Base-by-base conservation (phyloP, 208 protist genomes). In the Acanthamoeba castellanii region DNA sequence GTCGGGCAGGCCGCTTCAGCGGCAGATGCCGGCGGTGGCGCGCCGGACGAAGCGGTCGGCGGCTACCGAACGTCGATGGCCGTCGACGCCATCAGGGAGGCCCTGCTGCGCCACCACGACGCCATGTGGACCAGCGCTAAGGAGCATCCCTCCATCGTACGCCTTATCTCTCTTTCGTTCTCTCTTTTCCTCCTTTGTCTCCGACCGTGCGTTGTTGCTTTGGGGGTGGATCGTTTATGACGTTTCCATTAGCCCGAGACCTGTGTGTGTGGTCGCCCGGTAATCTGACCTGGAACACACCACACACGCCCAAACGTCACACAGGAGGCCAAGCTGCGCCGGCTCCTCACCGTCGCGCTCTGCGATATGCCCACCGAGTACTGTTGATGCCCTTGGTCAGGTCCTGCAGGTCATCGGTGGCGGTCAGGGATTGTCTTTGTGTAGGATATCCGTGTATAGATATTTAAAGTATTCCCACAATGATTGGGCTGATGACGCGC, bases 321-420 rank as follows among this genome's bases (percentile, higher is more conserved):
- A 5, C 66, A 72, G 66, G 66, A 72, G 66, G 30, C 22, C 66
- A 72, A 72, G 66, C 22, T 72, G 66, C 66, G 66, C 3, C 66
- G 18, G n/a, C 66, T 72, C 30, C 66, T 72, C 66, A 72, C 66
- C 22, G 66, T 72, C 18, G 66, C 66, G 22, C 66, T 72, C 30
- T 72, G 66, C 66, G 66, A 72, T 8, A 72, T 72, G 66, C 66
- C 66, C 22, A 72, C 66, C n/a, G 66, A 72, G 66, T 34, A n/a
- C 22, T 72, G 66, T 20, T 55, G 50, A 55, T 1, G 6, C 8
- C 50, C 50, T 55, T 1, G 14, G 3, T 6, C 50, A 18, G 50
- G 50, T 0, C 50, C 13, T 0, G 50, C 50, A 55, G 50, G 14
- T 55, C 50, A 1, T 55, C 14, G 50, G 50, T 55, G 13, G 13